Base-by-base conservation (phyloP, 192 early-diverging fungal genomes). In the Umbelopsis sp. region DNA sequence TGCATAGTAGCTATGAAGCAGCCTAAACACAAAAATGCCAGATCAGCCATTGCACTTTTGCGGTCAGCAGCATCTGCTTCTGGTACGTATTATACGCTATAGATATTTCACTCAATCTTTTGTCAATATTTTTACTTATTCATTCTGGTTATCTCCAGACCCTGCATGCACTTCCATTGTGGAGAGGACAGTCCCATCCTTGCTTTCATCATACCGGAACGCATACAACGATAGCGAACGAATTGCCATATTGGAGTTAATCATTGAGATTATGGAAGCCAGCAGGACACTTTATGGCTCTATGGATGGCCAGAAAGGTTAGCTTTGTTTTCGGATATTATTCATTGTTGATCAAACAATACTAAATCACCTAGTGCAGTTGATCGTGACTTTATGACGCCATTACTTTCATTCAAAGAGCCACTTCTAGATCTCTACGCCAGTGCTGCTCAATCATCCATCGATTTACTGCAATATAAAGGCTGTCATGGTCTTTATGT, bases 211-310 rank as follows among this genome's bases (percentile, higher is more conserved):
- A 31, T 86, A 88, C 68, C 75, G 68, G 8, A 59, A 79, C 31
- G 84, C 84, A 49, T 86, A 92, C 26, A 71, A 82, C 21, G 74
- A 81, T 2, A 82, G 82, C 21, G 72, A 81, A 50, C 83, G 86
- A 49, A 89, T 87, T 25, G 85, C 86, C 22, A 80, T 90, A 20
- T 73, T 93, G 68, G 89, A 88, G 56, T 85, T 90, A 8, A 76
- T 95, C 4, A 83, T 87, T 66, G 88, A 94, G 65, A 85, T 95
- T 32, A 73, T 97, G 16, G 86, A 86, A 7, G 92, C 90, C 3
- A 89, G 87, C 70, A 72, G 73, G 44, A 76, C 49, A 45, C 84
- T 90, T 25, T 91, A 91, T 76, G 89, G 89, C 29, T 73, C 87
- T 32, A 74, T 83, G 29, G 82, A 85, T 62, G 44, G 56, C 56